These are phyloP conservation scores for Fusarium coffeatum DNA, from an alignment of 2,329 filamentous ascomycete species.

Conservation along the genomic window DNA sequence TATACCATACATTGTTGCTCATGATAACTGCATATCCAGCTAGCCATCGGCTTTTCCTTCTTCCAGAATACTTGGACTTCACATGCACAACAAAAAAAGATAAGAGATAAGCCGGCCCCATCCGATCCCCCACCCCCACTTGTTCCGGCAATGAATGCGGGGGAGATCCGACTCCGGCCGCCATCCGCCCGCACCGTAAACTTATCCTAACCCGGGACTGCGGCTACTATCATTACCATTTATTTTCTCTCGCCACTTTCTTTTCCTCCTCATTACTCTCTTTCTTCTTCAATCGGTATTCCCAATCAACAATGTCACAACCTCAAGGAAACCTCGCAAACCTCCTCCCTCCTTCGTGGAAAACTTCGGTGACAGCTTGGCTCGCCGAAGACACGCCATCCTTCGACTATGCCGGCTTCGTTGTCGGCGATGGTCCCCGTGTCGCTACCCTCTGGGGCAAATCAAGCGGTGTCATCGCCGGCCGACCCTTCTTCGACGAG, in stretches of 20 bases:
- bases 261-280: background rate
- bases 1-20: conserved; percentile 2
- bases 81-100: background rate
- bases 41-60: no score
- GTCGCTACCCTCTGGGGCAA: conserved; percentile 77
- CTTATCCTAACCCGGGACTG: conserved; percentile 12
- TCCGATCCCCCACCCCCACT: conserved; percentile 34
- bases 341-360: conserved; percentile 87
- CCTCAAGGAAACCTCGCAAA: conserved; percentile 65
- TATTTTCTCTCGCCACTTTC: background rate
- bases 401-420: conserved; percentile 97
- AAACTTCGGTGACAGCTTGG: conserved; percentile 83
- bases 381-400: conserved; percentile 96
- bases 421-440: conserved; percentile 79
- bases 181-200: conserved; percentile 22
- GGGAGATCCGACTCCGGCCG: conserved; percentile 14
- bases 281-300: background rate
- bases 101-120: conserved; percentile 15
- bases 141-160: conserved; percentile 23
- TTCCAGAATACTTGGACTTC: background rate
- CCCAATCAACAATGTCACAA: conserved; percentile 29
- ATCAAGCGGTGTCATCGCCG: conserved; percentile 84
- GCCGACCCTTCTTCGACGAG: conserved; percentile 94
- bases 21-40: background rate
- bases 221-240: background rate